Conservation (phyloP, 345 rosid genomes). For the Aquilaria yunnanensis region DNA sequence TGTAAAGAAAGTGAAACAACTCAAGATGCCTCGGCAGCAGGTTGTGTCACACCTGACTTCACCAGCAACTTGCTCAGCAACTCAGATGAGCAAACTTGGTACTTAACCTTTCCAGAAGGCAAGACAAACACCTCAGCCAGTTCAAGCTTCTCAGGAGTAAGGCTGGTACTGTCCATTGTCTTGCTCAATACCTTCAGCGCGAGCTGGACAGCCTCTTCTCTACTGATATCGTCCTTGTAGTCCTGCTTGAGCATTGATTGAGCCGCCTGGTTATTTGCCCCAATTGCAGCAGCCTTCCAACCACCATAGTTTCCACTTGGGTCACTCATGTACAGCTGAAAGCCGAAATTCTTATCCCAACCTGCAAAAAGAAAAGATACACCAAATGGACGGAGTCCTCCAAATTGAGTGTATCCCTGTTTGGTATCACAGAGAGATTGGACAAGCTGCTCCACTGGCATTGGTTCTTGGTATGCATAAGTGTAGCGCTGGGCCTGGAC, state of each 20-base stretch:
- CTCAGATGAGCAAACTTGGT: slow-evolving; percentile 73
- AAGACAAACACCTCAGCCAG: slow-evolving; percentile 71
- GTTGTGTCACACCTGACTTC: slow-evolving; percentile 76
- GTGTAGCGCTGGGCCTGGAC: slow-evolving; percentile 95
- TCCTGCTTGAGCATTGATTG: slow-evolving; percentile 96
- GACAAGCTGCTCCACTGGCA: slow-evolving; percentile 96
- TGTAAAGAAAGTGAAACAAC: neutral
- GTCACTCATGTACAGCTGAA: slow-evolving; percentile 94
- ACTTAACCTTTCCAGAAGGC: slow-evolving; percentile 78
- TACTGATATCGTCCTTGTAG: slow-evolving; percentile 77
- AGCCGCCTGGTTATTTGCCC: slow-evolving; percentile 95
- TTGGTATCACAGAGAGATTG: slow-evolving; percentile 95
- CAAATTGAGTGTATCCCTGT: slow-evolving; percentile 95
- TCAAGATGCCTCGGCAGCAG: slow-evolving; percentile 55
- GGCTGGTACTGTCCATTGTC: slow-evolving; percentile 97
- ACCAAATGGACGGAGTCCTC: slow-evolving; percentile 96
- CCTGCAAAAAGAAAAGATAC: slow-evolving; percentile 94
- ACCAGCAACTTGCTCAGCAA: slow-evolving; percentile 68
- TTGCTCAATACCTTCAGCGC: slow-evolving; percentile 88
- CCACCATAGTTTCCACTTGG: slow-evolving; percentile 96
- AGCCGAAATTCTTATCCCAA: slow-evolving; percentile 90
- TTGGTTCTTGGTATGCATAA: slow-evolving; percentile 85
- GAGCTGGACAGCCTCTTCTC: slow-evolving; percentile 85
- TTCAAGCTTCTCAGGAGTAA: slow-evolving; percentile 89
- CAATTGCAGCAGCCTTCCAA: slow-evolving; percentile 96